Evolutionary conservation across 495 filamentous ascomycete species (phyloP).

Genomic region (Neurospora pannonica): DNA sequence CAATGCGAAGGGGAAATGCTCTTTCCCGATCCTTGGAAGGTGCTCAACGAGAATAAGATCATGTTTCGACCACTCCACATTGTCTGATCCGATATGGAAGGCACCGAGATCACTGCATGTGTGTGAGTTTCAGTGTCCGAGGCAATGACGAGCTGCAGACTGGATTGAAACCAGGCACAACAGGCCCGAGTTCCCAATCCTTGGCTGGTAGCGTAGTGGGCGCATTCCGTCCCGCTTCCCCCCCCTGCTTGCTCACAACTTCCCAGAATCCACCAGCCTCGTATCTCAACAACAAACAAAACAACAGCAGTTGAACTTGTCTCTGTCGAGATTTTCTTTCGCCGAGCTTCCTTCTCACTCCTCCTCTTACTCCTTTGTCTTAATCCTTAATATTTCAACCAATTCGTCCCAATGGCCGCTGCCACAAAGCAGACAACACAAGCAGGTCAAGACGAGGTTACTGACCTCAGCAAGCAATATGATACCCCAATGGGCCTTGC

Average conservation of each 20-base stretch:
- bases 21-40: neutral
- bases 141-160: neutral
- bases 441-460: slow-evolving; percentile 4
- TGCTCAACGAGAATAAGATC: neutral
- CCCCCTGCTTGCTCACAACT: neutral
- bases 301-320: neutral
- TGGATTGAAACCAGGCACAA: neutral
- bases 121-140: neutral
- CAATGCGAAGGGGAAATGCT: neutral
- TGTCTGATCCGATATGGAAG: neutral
- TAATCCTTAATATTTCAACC: neutral
- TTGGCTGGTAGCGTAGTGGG: neutral
- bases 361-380: neutral
- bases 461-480: slow-evolving; percentile 34
- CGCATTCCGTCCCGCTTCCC: neutral
- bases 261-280: neutral
- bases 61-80: neutral
- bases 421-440: neutral
- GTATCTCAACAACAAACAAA: neutral
- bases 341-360: neutral
- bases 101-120: neutral
- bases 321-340: neutral
- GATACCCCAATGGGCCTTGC: slow-evolving; percentile 39
- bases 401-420: neutral
- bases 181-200: neutral